Evolutionary conservation across 2,329 filamentous ascomycete genomes (phyloP).

Genomic region (Hypoxylon sp.): DNA sequence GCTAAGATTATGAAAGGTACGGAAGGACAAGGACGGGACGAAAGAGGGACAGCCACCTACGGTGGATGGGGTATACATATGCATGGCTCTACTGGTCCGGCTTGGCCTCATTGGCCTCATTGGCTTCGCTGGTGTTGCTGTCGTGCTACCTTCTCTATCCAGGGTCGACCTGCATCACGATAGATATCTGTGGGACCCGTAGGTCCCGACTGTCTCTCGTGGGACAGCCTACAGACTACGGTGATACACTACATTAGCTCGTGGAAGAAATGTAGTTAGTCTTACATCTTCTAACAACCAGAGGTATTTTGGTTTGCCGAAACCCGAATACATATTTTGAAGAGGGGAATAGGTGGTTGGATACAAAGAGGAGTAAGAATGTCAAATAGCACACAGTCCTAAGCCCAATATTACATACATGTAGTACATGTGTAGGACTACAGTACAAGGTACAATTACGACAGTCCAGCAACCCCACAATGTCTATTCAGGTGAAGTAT

Average conservation of each 20-base stretch:
- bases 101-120: conserved; percentile 21
- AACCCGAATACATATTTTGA: conserved; percentile 8
- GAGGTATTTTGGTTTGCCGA: conserved; percentile 32
- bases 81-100: conserved; percentile 38
- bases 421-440: conserved; percentile 25
- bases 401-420: conserved; percentile 23
- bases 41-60: conserved; percentile 25
- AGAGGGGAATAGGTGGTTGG: conserved; percentile 12
- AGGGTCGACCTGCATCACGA: conserved; percentile 42
- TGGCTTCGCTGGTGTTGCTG: conserved; percentile 29
- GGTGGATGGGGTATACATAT: conserved; percentile 41
- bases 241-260: conserved; percentile 10
- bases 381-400: conserved; percentile 4
- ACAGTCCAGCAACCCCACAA: conserved; percentile 35
- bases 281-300: background rate
- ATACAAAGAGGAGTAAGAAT: conserved; percentile 13
- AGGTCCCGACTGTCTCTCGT: conserved; percentile 31
- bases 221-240: conserved; percentile 13
- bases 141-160: conserved; percentile 42
- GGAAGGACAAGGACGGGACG: conserved; percentile 43
- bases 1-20: conserved; percentile 41
- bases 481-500: conserved; percentile 18
- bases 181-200: conserved; percentile 29
- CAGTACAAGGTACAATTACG: conserved; percentile 24
- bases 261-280: background rate